Percentiles rank a stretch among this genome's conserved stretches.
These are phyloP conservation scores for Cyberlindnera nakhonratchasimensis DNA, from an alignment of 805 yeast genomes.

Conservation along the genomic window DNA sequence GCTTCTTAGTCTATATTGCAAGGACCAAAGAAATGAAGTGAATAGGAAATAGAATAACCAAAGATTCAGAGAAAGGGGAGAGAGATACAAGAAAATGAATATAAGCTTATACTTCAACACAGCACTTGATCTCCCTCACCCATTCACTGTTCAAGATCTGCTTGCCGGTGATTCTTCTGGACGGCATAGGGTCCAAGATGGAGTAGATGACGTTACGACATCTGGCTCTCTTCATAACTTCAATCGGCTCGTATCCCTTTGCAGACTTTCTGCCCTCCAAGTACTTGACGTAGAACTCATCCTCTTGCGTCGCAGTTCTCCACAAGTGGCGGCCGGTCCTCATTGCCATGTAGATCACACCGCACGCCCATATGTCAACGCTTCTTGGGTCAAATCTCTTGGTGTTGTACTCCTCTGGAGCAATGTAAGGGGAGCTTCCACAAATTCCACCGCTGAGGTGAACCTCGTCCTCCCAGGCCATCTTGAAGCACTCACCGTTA, in stretches of 20 bases:
- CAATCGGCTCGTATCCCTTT: constrained; percentile 90
- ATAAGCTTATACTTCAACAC: constrained; percentile 15
- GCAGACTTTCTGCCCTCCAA: constrained; percentile 75
- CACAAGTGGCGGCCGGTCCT: constrained; percentile 92
- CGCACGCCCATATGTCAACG: constrained; percentile 91
- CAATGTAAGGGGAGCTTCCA: constrained; percentile 87
- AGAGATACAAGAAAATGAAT: background rate
- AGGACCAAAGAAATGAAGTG: too few relatives aligned
- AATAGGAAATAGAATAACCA: too few relatives aligned
- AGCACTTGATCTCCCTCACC: constrained; percentile 74
- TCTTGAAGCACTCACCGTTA: constrained; percentile 73
- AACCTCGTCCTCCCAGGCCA: constrained; percentile 77
- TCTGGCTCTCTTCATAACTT: constrained; percentile 74
- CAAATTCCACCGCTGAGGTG: constrained; percentile 73
- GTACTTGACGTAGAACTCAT: constrained; percentile 76
- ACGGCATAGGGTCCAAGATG: constrained; percentile 87
- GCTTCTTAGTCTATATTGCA: too few relatives aligned
- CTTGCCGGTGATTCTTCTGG: constrained; percentile 79
- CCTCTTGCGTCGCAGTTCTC: constrained; percentile 78
- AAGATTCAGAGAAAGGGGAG: background rate
- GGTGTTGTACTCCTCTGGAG: constrained; percentile 75
- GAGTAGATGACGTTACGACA: constrained; percentile 93
- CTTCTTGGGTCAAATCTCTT: constrained; percentile 75
- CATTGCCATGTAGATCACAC: constrained; percentile 91
- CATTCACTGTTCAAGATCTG: constrained; percentile 92